Percentiles rank a stretch among this genome's conserved stretches.
Conservation (phyloP, 345 rosid genomes). For the Turritis glabra region DNA sequence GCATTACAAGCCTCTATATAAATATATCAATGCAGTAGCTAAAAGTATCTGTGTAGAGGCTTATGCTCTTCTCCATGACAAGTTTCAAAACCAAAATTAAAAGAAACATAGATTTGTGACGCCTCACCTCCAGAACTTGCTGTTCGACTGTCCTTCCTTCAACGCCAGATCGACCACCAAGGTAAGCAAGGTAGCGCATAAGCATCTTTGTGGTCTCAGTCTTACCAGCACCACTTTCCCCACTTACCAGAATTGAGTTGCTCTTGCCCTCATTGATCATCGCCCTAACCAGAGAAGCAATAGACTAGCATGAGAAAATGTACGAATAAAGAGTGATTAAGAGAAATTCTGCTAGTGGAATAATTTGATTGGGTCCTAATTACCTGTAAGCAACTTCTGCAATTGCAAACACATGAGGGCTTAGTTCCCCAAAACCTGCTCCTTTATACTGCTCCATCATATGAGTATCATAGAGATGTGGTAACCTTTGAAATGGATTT, state of each 20-base stretch:
- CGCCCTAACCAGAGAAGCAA: slow-evolving; percentile 57
- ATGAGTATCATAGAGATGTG: slow-evolving; percentile 96
- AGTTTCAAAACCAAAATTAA: not conserved
- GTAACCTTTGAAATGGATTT: slow-evolving; percentile 98
- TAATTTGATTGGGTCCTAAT: slow-evolving; percentile 14
- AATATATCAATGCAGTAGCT: slow-evolving; percentile 3
- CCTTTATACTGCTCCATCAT: slow-evolving; percentile 99
- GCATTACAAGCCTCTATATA: slow-evolving; percentile 7
- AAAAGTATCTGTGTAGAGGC: slow-evolving; percentile 6
- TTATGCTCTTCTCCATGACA: slow-evolving; percentile 12
- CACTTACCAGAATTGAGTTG: slow-evolving; percentile 99
- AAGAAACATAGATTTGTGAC: slow-evolving; percentile 8
- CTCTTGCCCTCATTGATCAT: slow-evolving; percentile 99
- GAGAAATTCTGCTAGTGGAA: not conserved
- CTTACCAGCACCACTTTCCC: slow-evolving; percentile 99
- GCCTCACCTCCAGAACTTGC: slow-evolving; percentile 96
- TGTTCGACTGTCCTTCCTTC: slow-evolving; percentile 99
- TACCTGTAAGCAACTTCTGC: slow-evolving; percentile 99
- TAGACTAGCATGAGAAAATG: slow-evolving; percentile 35
- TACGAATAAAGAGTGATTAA: slow-evolving; percentile 13
- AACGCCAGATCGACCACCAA: slow-evolving; percentile 98
- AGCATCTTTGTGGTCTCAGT: slow-evolving; percentile 99
- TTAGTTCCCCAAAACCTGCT: slow-evolving; percentile 95
- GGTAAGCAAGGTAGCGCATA: slow-evolving; percentile 97
- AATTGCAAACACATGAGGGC: slow-evolving; percentile 98